Evolutionary conservation across 306 rosid species (phyloP).

Genomic region (Lathyrus tuberosus): DNA sequence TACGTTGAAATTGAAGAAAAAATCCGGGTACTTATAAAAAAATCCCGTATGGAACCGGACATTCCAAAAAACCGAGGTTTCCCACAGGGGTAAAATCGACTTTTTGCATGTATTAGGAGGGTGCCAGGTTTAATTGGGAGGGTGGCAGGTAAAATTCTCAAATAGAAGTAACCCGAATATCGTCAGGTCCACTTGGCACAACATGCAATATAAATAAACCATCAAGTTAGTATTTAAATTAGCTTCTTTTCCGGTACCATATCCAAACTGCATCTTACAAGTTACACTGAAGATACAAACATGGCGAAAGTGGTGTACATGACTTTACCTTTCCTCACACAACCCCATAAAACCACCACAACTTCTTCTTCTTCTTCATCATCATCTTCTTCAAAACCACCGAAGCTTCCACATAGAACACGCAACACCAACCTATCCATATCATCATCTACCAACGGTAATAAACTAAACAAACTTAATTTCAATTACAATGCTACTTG

Average conservation of each 20-base stretch:
- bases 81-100: no score
- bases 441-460: conserved; percentile 58
- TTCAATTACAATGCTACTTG: conserved; percentile 12
- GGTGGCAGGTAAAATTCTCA: no score
- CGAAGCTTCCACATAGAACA: conserved; percentile 41
- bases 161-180: no score
- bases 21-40: no score
- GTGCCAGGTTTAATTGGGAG: no score
- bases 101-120: no score
- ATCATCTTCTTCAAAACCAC: conserved; percentile 45
- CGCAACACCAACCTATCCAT: conserved; percentile 38
- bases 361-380: conserved; percentile 32
- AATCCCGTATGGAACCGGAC: no score
- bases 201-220: no score
- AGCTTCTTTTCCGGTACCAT: not conserved
- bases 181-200: no score
- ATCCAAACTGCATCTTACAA: not conserved
- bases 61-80: no score
- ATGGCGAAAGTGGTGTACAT: conserved; percentile 57
- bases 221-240: no score
- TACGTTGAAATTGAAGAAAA: no score
- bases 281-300: not conserved
- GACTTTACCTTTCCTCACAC: conserved; percentile 23
- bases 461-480: conserved; percentile 15
- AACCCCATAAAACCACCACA: conserved; percentile 35